Conservation (phyloP, 2,329 filamentous ascomycete genomes). For the Basipetospora sp. region DNA sequence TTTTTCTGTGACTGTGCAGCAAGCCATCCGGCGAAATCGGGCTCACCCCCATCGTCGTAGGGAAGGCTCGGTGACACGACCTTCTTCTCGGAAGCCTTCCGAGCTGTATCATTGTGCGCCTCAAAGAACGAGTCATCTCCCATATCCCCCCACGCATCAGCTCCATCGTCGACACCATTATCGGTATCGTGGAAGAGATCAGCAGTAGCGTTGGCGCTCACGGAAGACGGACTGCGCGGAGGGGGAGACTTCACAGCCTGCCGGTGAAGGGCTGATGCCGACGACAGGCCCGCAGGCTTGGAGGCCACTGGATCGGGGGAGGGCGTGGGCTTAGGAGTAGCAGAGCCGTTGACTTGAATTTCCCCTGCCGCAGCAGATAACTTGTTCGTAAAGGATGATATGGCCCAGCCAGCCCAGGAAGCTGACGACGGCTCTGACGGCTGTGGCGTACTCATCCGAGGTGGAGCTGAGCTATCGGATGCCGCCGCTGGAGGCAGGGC, state of each 20-base stretch:
- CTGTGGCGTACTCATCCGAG: conserved; percentile 69
- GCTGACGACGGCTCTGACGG: conserved; percentile 44
- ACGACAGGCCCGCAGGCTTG: conserved; percentile 27
- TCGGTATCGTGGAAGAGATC: conserved; percentile 43
- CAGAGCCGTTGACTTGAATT: conserved; percentile 43
- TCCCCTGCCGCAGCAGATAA: conserved; percentile 71
- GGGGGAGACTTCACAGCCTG: conserved; percentile 43
- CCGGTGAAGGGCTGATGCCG: conserved; percentile 44
- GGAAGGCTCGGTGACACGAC: conserved; percentile 10
- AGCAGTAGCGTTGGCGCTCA: conserved; percentile 31
- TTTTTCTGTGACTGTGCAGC: conserved; percentile 74
- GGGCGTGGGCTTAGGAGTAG: conserved; percentile 27
- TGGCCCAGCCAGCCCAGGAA: conserved; percentile 87
- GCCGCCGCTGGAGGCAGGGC: conserved; percentile 52
- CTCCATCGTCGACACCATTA: conserved; percentile 45
- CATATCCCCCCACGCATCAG: conserved; percentile 64
- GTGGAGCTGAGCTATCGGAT: conserved; percentile 35
- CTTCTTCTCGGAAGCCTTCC: conserved; percentile 18
- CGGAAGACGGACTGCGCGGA: conserved; percentile 29
- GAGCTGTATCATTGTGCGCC: conserved; percentile 24
- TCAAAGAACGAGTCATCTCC: conserved; percentile 23
- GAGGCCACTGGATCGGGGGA: conserved; percentile 24
- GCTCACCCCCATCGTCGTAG: conserved; percentile 62
- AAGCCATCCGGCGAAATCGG: conserved; percentile 91
- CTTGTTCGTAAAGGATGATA: conserved; percentile 96